These are phyloP conservation scores for Picocystis sp. DNA, from an alignment of 163 green algal species.

Conservation along the genomic window DNA sequence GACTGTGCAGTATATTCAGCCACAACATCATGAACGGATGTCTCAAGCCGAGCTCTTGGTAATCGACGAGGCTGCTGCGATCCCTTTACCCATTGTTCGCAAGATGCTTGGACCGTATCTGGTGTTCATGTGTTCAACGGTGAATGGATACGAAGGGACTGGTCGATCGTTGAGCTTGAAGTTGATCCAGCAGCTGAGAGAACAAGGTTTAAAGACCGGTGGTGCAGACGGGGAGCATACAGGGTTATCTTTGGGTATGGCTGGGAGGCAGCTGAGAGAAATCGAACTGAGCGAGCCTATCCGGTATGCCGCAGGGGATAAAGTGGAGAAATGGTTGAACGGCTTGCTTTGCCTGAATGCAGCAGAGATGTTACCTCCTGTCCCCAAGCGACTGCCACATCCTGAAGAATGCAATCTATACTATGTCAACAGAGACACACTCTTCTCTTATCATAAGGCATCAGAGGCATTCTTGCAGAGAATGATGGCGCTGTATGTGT, in stretches of 20 bases:
- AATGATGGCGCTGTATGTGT: constrained; percentile 83
- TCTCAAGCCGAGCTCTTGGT: constrained; percentile 87
- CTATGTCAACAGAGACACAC: constrained; percentile 79
- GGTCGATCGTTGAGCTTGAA: constrained; percentile 83
- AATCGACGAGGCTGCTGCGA: constrained; percentile 86
- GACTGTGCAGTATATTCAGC: constrained; percentile 82
- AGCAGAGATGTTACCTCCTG: constrained; percentile 48
- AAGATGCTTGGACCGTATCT: constrained; percentile 88
- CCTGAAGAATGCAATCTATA: constrained; percentile 64
- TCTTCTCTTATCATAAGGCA: constrained; percentile 84
- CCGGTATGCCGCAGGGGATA: constrained; percentile 73
- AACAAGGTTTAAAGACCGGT: constrained; percentile 8
- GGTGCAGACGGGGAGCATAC: neutral
- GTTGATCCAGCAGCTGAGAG: constrained; percentile 77
- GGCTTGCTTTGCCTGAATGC: constrained; percentile 85
- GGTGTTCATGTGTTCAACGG: constrained; percentile 90
- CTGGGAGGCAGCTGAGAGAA: constrained; percentile 67
- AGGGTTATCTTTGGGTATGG: too few relatives aligned
- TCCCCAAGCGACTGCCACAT: constrained; percentile 52
- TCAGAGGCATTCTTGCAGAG: constrained; percentile 60
- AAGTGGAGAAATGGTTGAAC: constrained; percentile 83
- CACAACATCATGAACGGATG: constrained; percentile 68
- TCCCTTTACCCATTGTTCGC: constrained; percentile 65
- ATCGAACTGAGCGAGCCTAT: constrained; percentile 83
- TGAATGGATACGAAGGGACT: constrained; percentile 56